phyloP scores from a whole-genome alignment of 495 filamentous ascomycete species.

The Neurospora sp. region DNA sequence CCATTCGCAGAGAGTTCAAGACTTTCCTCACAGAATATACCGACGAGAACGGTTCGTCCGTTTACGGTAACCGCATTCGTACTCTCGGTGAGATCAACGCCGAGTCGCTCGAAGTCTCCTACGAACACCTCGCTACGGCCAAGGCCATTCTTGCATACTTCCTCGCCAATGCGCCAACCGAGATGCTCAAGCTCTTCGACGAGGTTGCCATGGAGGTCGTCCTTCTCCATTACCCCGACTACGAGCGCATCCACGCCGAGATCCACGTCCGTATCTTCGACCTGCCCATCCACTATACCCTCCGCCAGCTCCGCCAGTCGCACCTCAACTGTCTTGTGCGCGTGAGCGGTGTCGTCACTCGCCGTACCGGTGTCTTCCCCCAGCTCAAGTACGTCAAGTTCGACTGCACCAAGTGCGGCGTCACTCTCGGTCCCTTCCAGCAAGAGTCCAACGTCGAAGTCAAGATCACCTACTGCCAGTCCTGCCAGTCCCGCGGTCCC shows the following conservation, averaged over 20 bases:
- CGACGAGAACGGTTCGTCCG: constrained; percentile 74
- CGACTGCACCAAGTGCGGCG: constrained; percentile 85
- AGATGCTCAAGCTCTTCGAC: constrained; percentile 93
- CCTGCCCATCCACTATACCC: constrained; percentile 88
- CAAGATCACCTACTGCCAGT: constrained; percentile 92
- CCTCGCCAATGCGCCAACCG: constrained; percentile 87
- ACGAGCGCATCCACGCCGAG: constrained; percentile 93
- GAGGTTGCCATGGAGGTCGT: constrained; percentile 94
- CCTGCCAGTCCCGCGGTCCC: constrained; percentile 90
- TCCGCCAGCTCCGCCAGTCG: constrained; percentile 89
- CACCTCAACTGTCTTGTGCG: constrained; percentile 96
- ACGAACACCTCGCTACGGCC: constrained; percentile 74
- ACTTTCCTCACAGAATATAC: constrained; percentile 94
- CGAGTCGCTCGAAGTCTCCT: constrained; percentile 92
- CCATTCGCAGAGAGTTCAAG: constrained; percentile 93
- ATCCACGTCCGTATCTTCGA: constrained; percentile 97
- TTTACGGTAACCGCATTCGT: constrained; percentile 87
- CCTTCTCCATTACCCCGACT: constrained; percentile 91
- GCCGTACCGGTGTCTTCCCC: constrained; percentile 94
- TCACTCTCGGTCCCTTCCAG: constrained; percentile 89
- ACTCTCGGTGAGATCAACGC: constrained; percentile 94
- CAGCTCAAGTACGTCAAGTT: constrained; percentile 98
- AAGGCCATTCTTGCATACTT: constrained; percentile 98
- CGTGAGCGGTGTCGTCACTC: constrained; percentile 90
- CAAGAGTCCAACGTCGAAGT: constrained; percentile 95